These are phyloP conservation scores for Moricandia moricandioides DNA, from an alignment of 345 rosid genomes.

Conservation along the genomic window DNA sequence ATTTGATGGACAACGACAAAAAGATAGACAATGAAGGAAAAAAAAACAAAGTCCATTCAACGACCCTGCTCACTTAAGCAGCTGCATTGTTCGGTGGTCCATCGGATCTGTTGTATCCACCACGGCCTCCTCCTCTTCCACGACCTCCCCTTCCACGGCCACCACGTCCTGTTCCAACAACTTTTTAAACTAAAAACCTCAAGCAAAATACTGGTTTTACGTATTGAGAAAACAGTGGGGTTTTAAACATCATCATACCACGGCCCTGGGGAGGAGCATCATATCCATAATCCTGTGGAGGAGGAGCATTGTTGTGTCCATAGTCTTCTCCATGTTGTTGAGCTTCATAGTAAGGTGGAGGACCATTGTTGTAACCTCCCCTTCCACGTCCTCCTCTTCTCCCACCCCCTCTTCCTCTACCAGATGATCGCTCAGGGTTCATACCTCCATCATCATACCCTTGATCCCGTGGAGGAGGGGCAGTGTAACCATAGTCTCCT, in stretches of 20 bases:
- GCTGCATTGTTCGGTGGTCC: constrained; percentile 36
- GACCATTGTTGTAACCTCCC: constrained; percentile 62
- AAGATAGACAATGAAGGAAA: background rate
- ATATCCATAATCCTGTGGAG: constrained; percentile 18
- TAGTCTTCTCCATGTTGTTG: constrained; percentile 56
- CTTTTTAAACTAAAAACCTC: background rate
- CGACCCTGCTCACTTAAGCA: constrained; percentile 16
- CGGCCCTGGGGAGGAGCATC: constrained; percentile 46
- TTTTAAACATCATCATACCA: constrained; percentile 13
- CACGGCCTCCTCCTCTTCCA: constrained; percentile 53
- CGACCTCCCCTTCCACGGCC: constrained; percentile 55
- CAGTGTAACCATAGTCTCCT: constrained; percentile 40
- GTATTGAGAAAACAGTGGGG: background rate
- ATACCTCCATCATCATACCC: constrained; percentile 52
- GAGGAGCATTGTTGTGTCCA: constrained; percentile 18
- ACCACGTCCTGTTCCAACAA: constrained; percentile 55
- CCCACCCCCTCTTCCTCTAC: constrained; percentile 80
- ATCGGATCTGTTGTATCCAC: constrained; percentile 34
- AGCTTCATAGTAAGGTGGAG: constrained; percentile 27
- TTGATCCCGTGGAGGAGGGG: constrained; percentile 9
- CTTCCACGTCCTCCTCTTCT: constrained; percentile 74
- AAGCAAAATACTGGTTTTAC: background rate
- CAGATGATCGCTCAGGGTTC: constrained; percentile 55
- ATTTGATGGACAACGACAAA: constrained; percentile 8
- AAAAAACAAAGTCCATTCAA: constrained; percentile 1